phyloP scores from a whole-genome alignment of 345 rosid species.

The Arabidopsis suecica region DNA sequence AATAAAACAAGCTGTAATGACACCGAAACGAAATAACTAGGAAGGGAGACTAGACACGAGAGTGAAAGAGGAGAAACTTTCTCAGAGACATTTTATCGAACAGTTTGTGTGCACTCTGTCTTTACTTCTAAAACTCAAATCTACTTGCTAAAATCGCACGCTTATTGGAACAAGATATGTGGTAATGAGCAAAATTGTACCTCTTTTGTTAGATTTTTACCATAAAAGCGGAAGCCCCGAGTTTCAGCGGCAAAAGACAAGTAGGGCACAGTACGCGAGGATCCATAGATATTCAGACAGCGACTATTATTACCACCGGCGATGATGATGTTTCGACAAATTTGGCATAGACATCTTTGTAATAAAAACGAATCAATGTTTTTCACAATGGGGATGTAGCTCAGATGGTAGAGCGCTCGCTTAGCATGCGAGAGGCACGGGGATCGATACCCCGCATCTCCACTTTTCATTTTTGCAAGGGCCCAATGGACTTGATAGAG shows the following conservation, averaged over 20 bases:
- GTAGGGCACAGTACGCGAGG: conserved; percentile 6
- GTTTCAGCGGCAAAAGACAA: not conserved
- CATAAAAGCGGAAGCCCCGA: not conserved
- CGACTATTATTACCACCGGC: not conserved
- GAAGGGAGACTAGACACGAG: not conserved
- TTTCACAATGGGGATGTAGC: conserved; percentile 63
- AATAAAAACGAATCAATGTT: fast-evolving
- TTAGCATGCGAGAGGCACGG: conserved; percentile 93
- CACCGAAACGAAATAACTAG: not conserved
- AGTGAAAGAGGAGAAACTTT: not conserved
- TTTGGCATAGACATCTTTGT: not conserved
- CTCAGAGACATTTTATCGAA: conserved; percentile 32
- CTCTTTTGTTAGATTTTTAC: not conserved
- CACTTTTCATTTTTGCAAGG: conserved; percentile 32
- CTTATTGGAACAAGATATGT: not conserved
- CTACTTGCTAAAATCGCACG: not conserved
- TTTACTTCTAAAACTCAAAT: not conserved
- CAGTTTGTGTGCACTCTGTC: conserved; percentile 17
- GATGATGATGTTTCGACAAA: not conserved
- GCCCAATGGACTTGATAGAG: not conserved
- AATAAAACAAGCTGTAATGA: not conserved
- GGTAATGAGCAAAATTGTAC: not conserved
- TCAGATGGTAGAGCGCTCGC: conserved; percentile 97
- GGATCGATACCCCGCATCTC: conserved; percentile 92
- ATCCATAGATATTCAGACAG: conserved; percentile 13